Percentiles rank a stretch among this genome's conserved stretches.
Conservation (phyloP, 1,284 basidiomycete species). For the Rhodotorula glutinis region DNA sequence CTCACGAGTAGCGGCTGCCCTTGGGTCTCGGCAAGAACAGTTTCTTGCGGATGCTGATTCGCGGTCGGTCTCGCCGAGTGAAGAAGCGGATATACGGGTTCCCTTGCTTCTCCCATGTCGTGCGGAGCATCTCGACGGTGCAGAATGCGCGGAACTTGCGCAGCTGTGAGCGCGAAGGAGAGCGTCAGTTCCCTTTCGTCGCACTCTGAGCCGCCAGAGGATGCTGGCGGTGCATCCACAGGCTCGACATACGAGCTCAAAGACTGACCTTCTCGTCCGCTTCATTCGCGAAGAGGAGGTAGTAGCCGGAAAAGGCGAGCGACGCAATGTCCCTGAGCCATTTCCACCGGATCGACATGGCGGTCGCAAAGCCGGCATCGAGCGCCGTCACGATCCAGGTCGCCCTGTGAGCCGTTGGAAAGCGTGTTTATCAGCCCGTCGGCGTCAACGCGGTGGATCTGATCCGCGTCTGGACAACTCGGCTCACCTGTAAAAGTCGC, state of each 20-base stretch:
- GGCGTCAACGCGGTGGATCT: too few species aligned
- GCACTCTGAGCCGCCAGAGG: too few species aligned
- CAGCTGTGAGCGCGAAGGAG: slow-evolving; percentile 57
- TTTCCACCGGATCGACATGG: slow-evolving; percentile 86
- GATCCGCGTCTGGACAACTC: not conserved
- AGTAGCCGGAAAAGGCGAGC: slow-evolving; percentile 64
- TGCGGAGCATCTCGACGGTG: slow-evolving; percentile 90
- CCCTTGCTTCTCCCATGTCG: slow-evolving; percentile 90
- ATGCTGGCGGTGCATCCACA: too few species aligned
- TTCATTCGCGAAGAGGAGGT: slow-evolving; percentile 87
- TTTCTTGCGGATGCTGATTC: slow-evolving; percentile 66
- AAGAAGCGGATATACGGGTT: slow-evolving; percentile 82
- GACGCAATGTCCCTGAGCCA: slow-evolving; percentile 86
- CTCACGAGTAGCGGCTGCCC: slow-evolving; percentile 60
- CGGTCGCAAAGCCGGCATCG: slow-evolving; percentile 96
- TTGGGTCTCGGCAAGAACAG: slow-evolving; percentile 77
- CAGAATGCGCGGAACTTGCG: slow-evolving; percentile 85
- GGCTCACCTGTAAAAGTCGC: slow-evolving; percentile 30
- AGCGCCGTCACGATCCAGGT: slow-evolving; percentile 90
- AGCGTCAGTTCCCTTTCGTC: not conserved
- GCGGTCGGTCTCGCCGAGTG: slow-evolving; percentile 58
- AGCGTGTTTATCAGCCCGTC: not conserved
- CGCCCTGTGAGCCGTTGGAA: slow-evolving; percentile 57
- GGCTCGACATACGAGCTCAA: too few species aligned
- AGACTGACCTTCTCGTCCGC: slow-evolving; percentile 80